Conservation (phyloP, 331 rosid species). For the Malus hybrid region DNA sequence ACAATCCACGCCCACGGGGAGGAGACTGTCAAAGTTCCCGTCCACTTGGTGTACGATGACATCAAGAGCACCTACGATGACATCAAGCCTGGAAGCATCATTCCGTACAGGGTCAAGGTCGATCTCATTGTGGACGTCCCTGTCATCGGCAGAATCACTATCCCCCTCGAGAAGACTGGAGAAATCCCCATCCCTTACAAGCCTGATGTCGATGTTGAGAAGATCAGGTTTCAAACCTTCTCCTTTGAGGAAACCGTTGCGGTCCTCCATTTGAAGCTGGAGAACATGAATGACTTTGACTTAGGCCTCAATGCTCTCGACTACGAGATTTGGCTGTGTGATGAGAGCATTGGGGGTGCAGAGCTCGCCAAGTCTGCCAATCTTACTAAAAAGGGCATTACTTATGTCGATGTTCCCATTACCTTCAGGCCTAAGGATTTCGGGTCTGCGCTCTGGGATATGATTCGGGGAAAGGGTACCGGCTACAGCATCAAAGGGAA, state of each 20-base stretch:
- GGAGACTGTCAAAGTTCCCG: conserved; percentile 68
- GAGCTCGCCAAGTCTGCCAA: conserved; percentile 61
- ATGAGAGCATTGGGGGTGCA: conserved; percentile 68
- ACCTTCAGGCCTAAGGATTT: conserved; percentile 91
- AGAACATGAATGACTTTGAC: conserved; percentile 90
- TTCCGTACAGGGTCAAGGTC: conserved; percentile 74
- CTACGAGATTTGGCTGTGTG: conserved; percentile 88
- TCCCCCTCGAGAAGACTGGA: conserved; percentile 88
- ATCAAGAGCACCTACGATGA: conserved; percentile 67
- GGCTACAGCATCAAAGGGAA: conserved; percentile 77
- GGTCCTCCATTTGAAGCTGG: conserved; percentile 75
- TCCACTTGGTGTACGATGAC: conserved; percentile 67
- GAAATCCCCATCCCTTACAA: conserved; percentile 93
- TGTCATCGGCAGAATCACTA: conserved; percentile 67
- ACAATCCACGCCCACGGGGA: conserved; percentile 84
- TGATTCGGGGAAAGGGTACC: conserved; percentile 85
- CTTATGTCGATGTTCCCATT: conserved; percentile 58
- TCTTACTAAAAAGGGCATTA: conserved; percentile 51
- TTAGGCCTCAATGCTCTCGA: conserved; percentile 65
- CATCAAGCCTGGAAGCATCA: conserved; percentile 73
- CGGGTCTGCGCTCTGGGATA: conserved; percentile 96
- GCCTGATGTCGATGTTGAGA: conserved; percentile 89
- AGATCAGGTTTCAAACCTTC: conserved; percentile 61
- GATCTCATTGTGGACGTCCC: conserved; percentile 89
- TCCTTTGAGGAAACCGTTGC: conserved; percentile 91